Evolutionary conservation across 805 yeast species (phyloP).

Genomic region (Starmerella lactis-condensi): DNA sequence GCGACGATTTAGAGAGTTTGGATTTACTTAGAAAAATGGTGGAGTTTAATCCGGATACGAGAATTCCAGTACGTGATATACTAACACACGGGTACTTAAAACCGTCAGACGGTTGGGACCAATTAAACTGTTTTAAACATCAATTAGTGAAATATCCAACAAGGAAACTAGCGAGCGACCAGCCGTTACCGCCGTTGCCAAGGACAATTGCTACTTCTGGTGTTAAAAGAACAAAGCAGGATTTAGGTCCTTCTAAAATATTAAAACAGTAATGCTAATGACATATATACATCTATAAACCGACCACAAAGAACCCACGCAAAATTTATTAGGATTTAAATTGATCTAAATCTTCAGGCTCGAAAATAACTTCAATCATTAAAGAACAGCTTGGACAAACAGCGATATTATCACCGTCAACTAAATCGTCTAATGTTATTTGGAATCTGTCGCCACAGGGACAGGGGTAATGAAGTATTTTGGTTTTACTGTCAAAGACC

Average conservation of each 20-base stretch:
- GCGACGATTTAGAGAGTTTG: slow-evolving; percentile 48
- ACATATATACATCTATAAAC: not conserved
- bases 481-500: slow-evolving; percentile 68
- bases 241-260: not conserved
- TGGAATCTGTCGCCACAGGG: slow-evolving; percentile 96
- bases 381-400: slow-evolving; percentile 92
- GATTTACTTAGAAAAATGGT: slow-evolving; percentile 44
- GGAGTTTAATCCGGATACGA: slow-evolving; percentile 62
- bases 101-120: slow-evolving; percentile 31
- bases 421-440: slow-evolving; percentile 62
- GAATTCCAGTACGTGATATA: slow-evolving; percentile 65
- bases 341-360: slow-evolving; percentile 27
- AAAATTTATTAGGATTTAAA: slow-evolving; percentile 4
- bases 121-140: slow-evolving; percentile 64
- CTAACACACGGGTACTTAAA: slow-evolving; percentile 67
- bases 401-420: slow-evolving; percentile 73
- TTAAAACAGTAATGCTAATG: not conserved
- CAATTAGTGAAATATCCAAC: slow-evolving; percentile 60
- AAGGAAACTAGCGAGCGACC: slow-evolving; percentile 41
- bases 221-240: slow-evolving; percentile 5
- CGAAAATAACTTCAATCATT: slow-evolving; percentile 83
- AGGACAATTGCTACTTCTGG: not conserved
- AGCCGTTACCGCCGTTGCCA: slow-evolving; percentile 7
- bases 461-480: slow-evolving; percentile 82
- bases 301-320: too few species aligned